phyloP scores from a whole-genome alignment of 1,139 yeast species.

The Yamadazyma sp. region DNA sequence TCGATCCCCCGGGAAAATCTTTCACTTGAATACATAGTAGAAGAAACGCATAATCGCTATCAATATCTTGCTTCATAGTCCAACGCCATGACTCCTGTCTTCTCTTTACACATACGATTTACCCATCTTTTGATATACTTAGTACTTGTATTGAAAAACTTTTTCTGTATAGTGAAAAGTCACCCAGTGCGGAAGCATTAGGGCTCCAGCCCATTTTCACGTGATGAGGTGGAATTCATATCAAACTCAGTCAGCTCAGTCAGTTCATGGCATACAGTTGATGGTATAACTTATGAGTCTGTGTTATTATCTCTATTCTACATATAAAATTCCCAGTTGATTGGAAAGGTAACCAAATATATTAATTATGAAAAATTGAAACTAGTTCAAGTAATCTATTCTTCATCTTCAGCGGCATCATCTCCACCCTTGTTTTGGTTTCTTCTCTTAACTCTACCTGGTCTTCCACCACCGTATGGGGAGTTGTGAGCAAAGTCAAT shows the following conservation, averaged over 20 bases:
- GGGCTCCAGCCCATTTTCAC: constrained; percentile 19
- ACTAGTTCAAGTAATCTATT: constrained; percentile 36
- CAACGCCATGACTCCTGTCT: no score
- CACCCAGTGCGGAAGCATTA: not conserved
- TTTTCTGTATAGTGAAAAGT: constrained; percentile 10
- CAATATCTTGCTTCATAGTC: not conserved
- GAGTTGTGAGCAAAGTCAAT: constrained; percentile 98
- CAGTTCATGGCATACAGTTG: no score
- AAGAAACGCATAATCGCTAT: no score
- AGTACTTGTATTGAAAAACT: constrained; percentile 13
- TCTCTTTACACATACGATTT: constrained; percentile 59
- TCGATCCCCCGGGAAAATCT: no score
- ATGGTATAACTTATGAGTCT: not conserved
- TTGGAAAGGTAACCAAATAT: constrained; percentile 19
- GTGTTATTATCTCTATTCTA: constrained; percentile 7
- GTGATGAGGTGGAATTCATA: no score
- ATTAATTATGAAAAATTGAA: constrained; percentile 13
- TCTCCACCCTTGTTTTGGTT: constrained; percentile 68
- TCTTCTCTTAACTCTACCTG: constrained; percentile 99
- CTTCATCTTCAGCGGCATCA: constrained; percentile 65
- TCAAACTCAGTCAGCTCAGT: no score
- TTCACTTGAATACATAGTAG: no score
- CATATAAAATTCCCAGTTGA: constrained; percentile 3
- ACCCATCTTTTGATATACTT: constrained; percentile 54
- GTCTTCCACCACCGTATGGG: constrained; percentile 99